Percentiles rank a stretch among this genome's conserved stretches.
These are phyloP conservation scores for Botryotinia convoluta DNA, from an alignment of 2,329 filamentous ascomycete species.

Conservation along the genomic window DNA sequence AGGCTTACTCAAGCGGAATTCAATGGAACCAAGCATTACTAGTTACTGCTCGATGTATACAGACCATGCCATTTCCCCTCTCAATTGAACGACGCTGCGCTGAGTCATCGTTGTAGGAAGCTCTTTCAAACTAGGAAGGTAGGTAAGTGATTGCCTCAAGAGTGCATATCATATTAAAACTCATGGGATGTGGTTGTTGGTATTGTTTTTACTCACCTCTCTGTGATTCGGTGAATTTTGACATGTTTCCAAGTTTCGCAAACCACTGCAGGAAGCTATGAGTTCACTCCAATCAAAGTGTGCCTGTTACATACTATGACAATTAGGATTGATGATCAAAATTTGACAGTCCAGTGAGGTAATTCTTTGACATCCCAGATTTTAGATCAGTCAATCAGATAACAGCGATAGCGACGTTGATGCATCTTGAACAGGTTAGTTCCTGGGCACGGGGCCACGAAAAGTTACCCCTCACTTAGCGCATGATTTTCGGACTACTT, in stretches of 20 bases:
- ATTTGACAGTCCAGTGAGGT: background rate
- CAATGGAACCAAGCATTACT: background rate
- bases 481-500: background rate
- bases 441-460: background rate
- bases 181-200: background rate
- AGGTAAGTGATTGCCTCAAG: background rate
- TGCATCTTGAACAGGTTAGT: background rate
- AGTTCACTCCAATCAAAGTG: background rate
- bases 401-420: background rate
- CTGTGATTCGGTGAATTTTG: background rate
- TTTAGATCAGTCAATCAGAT: constrained; percentile 16
- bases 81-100: background rate
- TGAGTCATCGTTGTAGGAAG: background rate
- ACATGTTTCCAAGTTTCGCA: background rate
- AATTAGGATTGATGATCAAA: background rate
- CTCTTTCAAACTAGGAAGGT: background rate
- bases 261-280: background rate
- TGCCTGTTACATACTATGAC: background rate
- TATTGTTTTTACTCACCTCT: no score
- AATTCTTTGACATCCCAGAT: background rate
- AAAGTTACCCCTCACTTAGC: constrained; percentile 17
- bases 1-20: background rate
- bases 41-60: background rate
- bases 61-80: background rate
- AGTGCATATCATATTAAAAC: background rate